Conservation (phyloP, 1,284 basidiomycete genomes). For the Caloboletus firmus region DNA sequence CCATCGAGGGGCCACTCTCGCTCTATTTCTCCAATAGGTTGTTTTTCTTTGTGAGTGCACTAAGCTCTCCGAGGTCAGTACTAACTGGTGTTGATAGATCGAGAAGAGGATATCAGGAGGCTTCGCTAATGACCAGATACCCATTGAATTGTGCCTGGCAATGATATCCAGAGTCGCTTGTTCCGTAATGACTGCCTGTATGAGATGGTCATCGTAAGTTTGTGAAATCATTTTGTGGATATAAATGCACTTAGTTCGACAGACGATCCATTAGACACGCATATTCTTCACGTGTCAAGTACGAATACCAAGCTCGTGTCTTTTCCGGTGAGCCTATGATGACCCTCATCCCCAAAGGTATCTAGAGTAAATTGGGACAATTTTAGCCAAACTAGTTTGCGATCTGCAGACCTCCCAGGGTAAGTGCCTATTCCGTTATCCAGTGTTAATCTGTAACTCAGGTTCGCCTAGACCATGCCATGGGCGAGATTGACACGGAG, state of each 20-base stretch:
- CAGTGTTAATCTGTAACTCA: neutral
- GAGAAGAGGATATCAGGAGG: slow-evolving; percentile 18
- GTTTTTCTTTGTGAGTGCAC: slow-evolving; percentile 21
- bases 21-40: slow-evolving; percentile 26
- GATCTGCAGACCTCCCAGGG: slow-evolving; percentile 29
- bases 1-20: slow-evolving; percentile 19
- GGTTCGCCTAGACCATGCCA: slow-evolving; percentile 1
- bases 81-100: slow-evolving; percentile 14
- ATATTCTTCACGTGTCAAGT: slow-evolving; percentile 22
- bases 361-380: neutral
- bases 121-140: neutral
- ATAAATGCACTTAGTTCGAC: neutral
- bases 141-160: slow-evolving; percentile 14
- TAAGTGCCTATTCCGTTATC: neutral
- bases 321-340: slow-evolving; percentile 17
- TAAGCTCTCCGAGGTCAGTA: neutral
- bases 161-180: slow-evolving; percentile 13
- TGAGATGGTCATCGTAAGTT: slow-evolving; percentile 22
- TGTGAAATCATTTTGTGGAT: neutral
- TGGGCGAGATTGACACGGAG: neutral
- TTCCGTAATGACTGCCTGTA: slow-evolving; percentile 15
- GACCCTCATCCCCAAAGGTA: neutral
- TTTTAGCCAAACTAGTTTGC: slow-evolving; percentile 15
- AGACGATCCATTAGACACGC: slow-evolving; percentile 3
- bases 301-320: slow-evolving; percentile 22